These are phyloP conservation scores for Dendrobium chrysotoxum DNA, from an alignment of 106 monocot genomes.

Conservation along the genomic window DNA sequence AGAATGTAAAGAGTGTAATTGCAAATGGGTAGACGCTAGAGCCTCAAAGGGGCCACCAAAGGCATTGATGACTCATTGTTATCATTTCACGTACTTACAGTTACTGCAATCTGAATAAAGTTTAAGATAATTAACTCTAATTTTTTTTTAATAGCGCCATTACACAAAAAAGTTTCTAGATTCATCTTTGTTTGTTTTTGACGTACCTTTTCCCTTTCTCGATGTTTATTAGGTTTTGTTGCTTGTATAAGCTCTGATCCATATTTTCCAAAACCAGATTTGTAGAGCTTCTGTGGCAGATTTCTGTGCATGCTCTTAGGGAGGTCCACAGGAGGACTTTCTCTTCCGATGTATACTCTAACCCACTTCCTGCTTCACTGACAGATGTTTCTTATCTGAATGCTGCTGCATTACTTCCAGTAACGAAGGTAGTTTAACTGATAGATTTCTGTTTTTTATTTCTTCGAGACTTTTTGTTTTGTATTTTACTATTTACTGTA, in stretches of 20 bases:
- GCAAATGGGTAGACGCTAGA: too few species aligned
- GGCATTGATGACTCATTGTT: too few species aligned
- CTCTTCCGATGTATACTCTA: conserved; percentile 68
- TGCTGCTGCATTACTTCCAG: conserved; percentile 90
- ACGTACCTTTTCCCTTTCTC: background rate
- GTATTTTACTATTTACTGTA: background rate
- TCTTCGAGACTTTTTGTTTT: background rate
- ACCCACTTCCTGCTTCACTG: conserved; percentile 69
- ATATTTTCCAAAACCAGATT: conserved; percentile 45
- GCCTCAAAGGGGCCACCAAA: too few species aligned
- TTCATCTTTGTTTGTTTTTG: too few species aligned
- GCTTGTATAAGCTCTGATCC: background rate
- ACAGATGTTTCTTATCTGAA: conserved; percentile 87
- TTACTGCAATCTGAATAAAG: too few species aligned
- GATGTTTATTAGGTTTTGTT: background rate
- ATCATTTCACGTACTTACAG: too few species aligned
- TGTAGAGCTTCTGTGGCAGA: conserved; percentile 99
- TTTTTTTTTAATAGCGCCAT: too few species aligned
- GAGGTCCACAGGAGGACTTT: conserved; percentile 88
- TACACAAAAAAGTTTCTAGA: too few species aligned
- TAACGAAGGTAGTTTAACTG: conserved; percentile 56
- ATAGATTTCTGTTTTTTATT: background rate
- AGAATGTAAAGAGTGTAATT: too few species aligned
- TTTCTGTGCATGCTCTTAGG: conserved; percentile 89
- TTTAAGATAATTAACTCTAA: too few species aligned